Evolutionary conservation across 2,329 filamentous ascomycete species (phyloP).

Genomic region (Pseudogymnoascus sp.): DNA sequence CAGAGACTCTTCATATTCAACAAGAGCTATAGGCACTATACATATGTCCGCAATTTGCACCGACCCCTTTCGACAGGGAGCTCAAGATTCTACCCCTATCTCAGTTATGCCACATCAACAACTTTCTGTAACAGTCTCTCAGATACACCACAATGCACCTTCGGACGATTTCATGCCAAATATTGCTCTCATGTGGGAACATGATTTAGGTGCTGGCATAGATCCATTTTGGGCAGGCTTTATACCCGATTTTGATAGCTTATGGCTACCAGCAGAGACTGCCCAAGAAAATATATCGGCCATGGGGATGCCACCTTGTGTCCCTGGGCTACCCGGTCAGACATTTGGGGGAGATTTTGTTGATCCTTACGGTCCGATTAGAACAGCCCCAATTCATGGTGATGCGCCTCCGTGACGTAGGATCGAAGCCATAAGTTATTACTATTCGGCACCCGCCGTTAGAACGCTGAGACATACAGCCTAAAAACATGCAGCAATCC

Average conservation of each 20-base stretch:
- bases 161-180: background rate
- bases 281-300: background rate
- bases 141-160: background rate
- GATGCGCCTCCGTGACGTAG: background rate
- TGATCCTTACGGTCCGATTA: background rate
- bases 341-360: background rate
- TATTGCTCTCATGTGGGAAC: constrained; percentile 9
- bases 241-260: constrained; percentile 5
- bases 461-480: no score
- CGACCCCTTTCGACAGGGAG: background rate
- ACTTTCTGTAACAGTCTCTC: background rate
- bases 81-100: no score
- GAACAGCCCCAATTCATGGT: background rate
- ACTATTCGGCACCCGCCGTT: no score
- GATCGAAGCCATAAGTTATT: no score
- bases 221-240: constrained; percentile 4
- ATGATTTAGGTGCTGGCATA: background rate
- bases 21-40: constrained; percentile 3
- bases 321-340: background rate
- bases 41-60: background rate
- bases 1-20: constrained; percentile 12
- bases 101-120: background rate
- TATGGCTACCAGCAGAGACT: constrained; percentile 8
- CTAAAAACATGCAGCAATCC: no score
- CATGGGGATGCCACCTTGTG: background rate